These are phyloP conservation scores for Citrus maxima DNA, from an alignment of 345 rosid species.

Conservation along the genomic window DNA sequence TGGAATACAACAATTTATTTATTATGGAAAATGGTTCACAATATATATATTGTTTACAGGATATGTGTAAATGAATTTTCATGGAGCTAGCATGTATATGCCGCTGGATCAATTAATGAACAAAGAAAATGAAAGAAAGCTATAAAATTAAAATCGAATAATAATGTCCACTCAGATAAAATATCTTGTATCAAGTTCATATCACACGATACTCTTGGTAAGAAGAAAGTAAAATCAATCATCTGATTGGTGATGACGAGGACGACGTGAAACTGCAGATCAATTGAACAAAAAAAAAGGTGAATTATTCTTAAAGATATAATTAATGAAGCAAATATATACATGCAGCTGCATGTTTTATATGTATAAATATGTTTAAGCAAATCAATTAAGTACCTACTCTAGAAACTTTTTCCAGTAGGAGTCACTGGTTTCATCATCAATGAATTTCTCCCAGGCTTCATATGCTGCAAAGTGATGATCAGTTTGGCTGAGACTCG, in stretches of 20 bases:
- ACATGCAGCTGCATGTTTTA: background rate
- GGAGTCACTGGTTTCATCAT: slow-evolving; percentile 52
- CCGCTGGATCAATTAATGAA: slow-evolving; percentile 11
- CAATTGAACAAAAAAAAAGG: background rate
- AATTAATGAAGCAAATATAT: background rate
- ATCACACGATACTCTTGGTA: no score
- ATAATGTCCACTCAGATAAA: background rate
- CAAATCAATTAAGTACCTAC: slow-evolving; percentile 21
- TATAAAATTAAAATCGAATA: background rate
- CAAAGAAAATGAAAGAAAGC: slow-evolving; percentile 18
- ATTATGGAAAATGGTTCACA: background rate
- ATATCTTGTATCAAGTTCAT: background rate
- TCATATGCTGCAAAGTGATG: slow-evolving; percentile 27
- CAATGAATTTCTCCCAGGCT: slow-evolving; percentile 56
- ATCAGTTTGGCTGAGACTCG: slow-evolving; percentile 13
- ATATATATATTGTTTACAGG: background rate
- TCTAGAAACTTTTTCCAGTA: slow-evolving; percentile 70
- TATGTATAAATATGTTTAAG: background rate
- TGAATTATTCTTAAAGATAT: background rate
- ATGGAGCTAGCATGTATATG: slow-evolving; percentile 1
- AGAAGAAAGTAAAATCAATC: slow-evolving; percentile 18
- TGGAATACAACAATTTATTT: no score
- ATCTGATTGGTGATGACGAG: slow-evolving; percentile 29
- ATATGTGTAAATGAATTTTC: background rate
- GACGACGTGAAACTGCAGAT: slow-evolving; percentile 42